Conservation (phyloP, 2,329 filamentous ascomycete genomes). For the Sclerotinia spermophila region DNA sequence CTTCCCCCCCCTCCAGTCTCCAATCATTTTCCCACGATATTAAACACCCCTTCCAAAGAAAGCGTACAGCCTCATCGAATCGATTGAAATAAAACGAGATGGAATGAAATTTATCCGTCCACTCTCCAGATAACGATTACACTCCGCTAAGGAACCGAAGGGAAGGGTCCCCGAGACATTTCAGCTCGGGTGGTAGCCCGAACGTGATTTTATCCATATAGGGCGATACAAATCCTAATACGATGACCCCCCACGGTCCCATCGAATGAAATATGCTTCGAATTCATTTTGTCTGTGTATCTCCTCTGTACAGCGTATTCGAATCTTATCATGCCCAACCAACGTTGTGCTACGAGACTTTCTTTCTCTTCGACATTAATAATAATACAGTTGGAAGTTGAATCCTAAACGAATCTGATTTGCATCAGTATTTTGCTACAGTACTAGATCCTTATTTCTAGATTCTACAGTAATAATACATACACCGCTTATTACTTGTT, state of each 20-base stretch:
- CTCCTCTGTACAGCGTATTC: too few relatives aligned
- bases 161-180: not conserved
- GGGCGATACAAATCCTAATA: not conserved
- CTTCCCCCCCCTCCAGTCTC: not conserved
- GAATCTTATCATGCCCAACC: not conserved
- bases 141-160: not conserved
- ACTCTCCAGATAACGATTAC: not conserved
- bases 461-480: too few relatives aligned
- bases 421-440: not conserved
- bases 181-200: not conserved
- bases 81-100: not conserved
- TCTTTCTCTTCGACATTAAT: not conserved
- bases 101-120: not conserved
- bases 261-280: not conserved
- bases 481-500: not conserved
- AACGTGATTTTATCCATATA: not conserved
- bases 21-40: not conserved
- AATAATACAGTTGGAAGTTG: not conserved
- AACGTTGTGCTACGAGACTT: not conserved
- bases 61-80: not conserved
- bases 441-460: not conserved
- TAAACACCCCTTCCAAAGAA: not conserved
- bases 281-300: not conserved
- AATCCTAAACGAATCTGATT: not conserved
- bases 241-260: not conserved